A percentile compares a stretch with the other conserved stretches of the same genome.
These are phyloP conservation scores for Aphanomyces invadans DNA, from an alignment of 352 stramenopile species.

Conservation along the genomic window DNA sequence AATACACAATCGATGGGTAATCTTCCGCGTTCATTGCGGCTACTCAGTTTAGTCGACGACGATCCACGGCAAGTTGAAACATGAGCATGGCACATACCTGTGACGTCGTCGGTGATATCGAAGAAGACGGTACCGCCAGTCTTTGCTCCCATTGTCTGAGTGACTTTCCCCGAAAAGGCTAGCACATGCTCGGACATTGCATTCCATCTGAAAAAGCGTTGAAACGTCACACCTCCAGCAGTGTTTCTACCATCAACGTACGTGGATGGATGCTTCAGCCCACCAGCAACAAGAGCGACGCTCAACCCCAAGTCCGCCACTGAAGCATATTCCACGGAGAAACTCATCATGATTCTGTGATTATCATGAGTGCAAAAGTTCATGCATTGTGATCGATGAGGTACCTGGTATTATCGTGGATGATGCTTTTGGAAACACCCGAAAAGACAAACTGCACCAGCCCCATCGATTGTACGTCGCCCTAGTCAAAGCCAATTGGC, in stretches of 20 bases:
- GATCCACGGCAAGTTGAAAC: no score
- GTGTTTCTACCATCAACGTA: conserved; percentile 24
- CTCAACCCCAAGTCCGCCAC: conserved; percentile 43
- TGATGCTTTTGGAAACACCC: conserved; percentile 53
- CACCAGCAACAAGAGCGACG: conserved; percentile 36
- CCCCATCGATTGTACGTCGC: conserved; percentile 43
- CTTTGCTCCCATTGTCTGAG: conserved; percentile 24
- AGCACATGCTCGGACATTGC: background rate
- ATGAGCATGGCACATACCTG: conserved; percentile 9
- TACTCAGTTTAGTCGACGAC: no score
- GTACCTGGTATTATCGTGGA: conserved; percentile 52
- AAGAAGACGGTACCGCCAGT: conserved; percentile 62
- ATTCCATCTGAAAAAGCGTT: conserved; percentile 6
- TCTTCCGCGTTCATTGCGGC: background rate
- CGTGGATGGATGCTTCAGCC: conserved; percentile 49
- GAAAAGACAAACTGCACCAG: conserved; percentile 62
- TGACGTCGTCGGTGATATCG: conserved; percentile 74
- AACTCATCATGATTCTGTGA: conserved; percentile 10
- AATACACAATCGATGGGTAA: conserved; percentile 2
- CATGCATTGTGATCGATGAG: conserved; percentile 36
- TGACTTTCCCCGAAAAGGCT: background rate
- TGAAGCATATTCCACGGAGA: conserved; percentile 55
- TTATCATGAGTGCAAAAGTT: background rate
- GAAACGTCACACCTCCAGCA: no score
- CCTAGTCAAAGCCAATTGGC: conserved; percentile 24